Evolutionary conservation across 2,329 filamentous ascomycete species (phyloP), one percentile per base, ranked within the genome.

Genomic region (Blastomyces parvus): DNA sequence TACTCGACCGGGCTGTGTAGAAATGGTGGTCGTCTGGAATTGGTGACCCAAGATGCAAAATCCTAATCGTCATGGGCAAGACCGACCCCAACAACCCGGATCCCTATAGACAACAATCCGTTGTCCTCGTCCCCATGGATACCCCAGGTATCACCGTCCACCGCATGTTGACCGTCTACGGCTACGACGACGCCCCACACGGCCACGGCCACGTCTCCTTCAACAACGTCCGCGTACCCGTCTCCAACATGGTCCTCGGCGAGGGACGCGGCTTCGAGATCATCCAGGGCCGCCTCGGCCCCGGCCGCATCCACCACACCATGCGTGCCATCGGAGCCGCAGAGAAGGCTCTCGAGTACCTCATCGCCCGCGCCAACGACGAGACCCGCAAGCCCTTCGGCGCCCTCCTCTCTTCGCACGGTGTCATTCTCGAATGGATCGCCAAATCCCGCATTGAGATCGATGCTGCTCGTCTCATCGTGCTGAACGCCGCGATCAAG

Each of bases 11-110:
- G n/a, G 3, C 33, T 66, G 48, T 61, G 63, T 61, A 93, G 85
- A 99, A 99, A 90, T 99, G 94, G 94, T 99, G 94, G 94, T 96
- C 91, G 36, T 96, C 90, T 67, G 94, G 94, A 68, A 91, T 92
- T 22, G 94, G 94, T 64, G 94, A 99, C 78, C 89, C 88, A 64
- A 85, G 93, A 70, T 99, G 94, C 82, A 84, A 89, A 76, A 82
- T 99, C 74, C 97, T 97, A 80, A 87, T 99, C 66, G 91, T 96
- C 70, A 96, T 99, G 89, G 94, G 91, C 78, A 96, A 97, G 83
- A 88, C 85, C 14, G 89, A 95, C 73, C 82, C 89, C 59, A 80
- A 80, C 69, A 88, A 95, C 81, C 78, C 82, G 67, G 87, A 92
- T 74, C 80, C 86, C 27, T 96, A 97, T 83, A 85, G 84, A 72